Evolutionary conservation across 2,329 filamentous ascomycete species (phyloP), one percentile per base, ranked within the genome.

Genomic region (Verticillium albo-atrum): DNA sequence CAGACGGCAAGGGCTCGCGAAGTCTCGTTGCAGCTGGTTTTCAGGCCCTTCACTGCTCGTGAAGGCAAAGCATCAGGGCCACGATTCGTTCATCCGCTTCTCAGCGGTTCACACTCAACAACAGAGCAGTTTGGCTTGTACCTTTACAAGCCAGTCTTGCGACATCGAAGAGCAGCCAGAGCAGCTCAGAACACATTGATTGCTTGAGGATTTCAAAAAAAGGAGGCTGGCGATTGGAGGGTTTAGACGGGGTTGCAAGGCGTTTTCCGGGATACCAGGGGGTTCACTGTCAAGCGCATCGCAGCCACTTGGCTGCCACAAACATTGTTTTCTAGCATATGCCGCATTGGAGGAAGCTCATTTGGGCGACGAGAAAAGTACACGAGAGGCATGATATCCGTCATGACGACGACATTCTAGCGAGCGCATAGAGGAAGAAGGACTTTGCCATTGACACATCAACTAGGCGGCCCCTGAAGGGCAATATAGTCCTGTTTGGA

Each of bases 21-120:
- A 87, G 84, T 68, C 71, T 88, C 58, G 76, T 88, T 61, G 79
- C 81, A 54, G 76, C 84, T 20, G 85, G 85, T 5, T 88, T 87
- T 69, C 79, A 81, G 60, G 79, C 82, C 9, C 70, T 87, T 61
- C 84, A 87, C 67, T 79, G 75, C 61, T 78, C 76, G 17, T 77
- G 55, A 62, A 25, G 5, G 35, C 42, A 7, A 23, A 47, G 9
- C 20, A 7, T 47, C 42, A 20, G 20, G 42, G 10, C 9, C n/a
- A 25, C 20, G n/a, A 47, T 23, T 28, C 25, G 25, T 54, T 25
- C 17, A 23, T 20, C 42, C 30, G 30, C 30, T 32, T 32, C 30
- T 32, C 30, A 32, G 30, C 34, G 34, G 34, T 37, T 37, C 34
- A 15, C 17, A 15, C 34, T 37, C 34, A 23, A 47, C 30, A 47